Conservation (phyloP, 768 basidiomycete species). For the Kwoniella heveanensis region DNA sequence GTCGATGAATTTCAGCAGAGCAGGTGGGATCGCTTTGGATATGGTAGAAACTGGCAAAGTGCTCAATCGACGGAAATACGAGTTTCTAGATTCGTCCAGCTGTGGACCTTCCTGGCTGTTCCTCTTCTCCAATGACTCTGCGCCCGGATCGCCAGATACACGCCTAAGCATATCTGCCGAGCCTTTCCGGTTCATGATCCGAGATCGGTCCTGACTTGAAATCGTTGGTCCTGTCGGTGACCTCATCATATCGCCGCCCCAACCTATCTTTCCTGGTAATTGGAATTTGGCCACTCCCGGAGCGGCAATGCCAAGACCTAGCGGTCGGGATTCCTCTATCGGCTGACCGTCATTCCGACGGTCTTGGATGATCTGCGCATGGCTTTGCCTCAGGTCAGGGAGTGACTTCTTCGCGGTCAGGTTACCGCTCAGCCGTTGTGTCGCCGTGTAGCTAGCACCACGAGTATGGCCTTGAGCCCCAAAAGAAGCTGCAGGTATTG, state of each 20-base stretch:
- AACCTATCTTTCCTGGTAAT: constrained; percentile 10
- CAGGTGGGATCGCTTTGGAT: constrained; percentile 68
- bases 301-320: constrained; percentile 41
- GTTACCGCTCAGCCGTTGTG: constrained; percentile 42
- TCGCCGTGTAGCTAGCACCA: constrained; percentile 50
- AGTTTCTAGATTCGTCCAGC: constrained; percentile 78
- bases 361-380: constrained; percentile 57
- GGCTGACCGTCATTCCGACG: constrained; percentile 35
- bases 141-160: constrained; percentile 17
- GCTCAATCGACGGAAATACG: constrained; percentile 92
- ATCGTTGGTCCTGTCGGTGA: constrained; percentile 17
- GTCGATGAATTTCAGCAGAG: constrained; percentile 74
- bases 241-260: constrained; percentile 20
- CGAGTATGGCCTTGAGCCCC: constrained; percentile 38
- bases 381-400: constrained; percentile 71
- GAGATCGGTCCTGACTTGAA: constrained; percentile 10
- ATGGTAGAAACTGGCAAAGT: constrained; percentile 67
- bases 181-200: constrained; percentile 26
- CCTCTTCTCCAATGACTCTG: constrained; percentile 16
- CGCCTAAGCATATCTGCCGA: constrained; percentile 40
- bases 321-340: constrained; percentile 23
- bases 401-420: constrained; percentile 72
- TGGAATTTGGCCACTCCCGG: constrained; percentile 26
- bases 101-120: constrained; percentile 40
- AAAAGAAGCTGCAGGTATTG: constrained; percentile 12